phyloP scores from a whole-genome alignment of 73 alveolate genomes.

The Paramecium octaurelia region DNA sequence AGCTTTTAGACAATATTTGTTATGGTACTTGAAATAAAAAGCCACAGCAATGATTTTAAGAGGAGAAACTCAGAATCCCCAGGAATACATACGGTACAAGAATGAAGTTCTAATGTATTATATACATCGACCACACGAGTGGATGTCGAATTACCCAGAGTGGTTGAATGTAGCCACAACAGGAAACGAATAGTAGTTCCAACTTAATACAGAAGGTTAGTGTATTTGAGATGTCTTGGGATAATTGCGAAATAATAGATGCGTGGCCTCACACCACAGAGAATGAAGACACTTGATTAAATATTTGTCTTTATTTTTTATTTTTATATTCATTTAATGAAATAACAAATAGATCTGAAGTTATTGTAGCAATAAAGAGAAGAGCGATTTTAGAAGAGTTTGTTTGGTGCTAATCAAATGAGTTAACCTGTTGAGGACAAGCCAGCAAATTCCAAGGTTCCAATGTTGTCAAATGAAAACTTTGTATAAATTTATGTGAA shows the following conservation, averaged over 20 bases:
- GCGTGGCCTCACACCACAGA: neutral
- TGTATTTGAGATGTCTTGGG: neutral
- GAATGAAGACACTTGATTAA: neutral
- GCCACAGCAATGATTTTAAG: neutral
- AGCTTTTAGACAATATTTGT: neutral
- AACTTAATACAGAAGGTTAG: neutral
- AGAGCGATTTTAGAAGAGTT: conserved; percentile 10
- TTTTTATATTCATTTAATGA: neutral
- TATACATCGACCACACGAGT: neutral
- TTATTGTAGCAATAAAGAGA: neutral
- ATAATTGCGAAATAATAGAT: neutral
- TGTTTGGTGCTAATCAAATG: neutral
- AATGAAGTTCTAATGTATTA: conserved; percentile 27
- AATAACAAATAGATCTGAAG: conserved; percentile 10
- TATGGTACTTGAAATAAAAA: neutral
- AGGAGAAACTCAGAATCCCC: neutral
- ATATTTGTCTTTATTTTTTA: neutral
- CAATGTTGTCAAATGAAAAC: conserved; percentile 8
- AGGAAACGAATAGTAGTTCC: neutral
- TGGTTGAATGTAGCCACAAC: neutral
- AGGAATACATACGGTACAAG: neutral
- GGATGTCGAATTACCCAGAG: conserved; percentile 32
- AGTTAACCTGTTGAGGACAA: neutral
- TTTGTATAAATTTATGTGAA: conserved; percentile 11
- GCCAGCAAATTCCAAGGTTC: neutral